These are phyloP conservation scores for Teunomyces lycoperdinae DNA, from an alignment of 805 yeast species.

Conservation along the genomic window DNA sequence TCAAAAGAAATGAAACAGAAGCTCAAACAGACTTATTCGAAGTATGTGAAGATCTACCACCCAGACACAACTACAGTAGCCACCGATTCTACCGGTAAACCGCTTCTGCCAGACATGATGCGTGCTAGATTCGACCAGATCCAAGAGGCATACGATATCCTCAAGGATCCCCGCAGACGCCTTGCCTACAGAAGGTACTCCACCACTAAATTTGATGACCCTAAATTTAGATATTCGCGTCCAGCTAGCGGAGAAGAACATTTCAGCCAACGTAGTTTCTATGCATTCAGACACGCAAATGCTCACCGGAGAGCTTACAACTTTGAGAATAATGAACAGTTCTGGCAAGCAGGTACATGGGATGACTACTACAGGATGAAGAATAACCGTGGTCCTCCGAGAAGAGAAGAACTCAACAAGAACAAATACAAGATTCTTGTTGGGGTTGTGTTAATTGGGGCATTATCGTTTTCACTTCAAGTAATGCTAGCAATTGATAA, in stretches of 20 bases:
- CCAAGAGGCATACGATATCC: constrained; percentile 38
- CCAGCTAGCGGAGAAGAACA: constrained; percentile 4
- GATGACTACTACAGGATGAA: constrained; percentile 54
- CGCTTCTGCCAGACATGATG: constrained; percentile 31
- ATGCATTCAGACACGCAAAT: constrained; percentile 37
- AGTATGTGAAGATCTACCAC: constrained; percentile 69
- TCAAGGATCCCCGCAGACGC: constrained; percentile 50
- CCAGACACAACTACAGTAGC: constrained; percentile 57
- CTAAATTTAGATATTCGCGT: constrained; percentile 7
- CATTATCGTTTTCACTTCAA: constrained; percentile 39
- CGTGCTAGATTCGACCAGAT: constrained; percentile 28
- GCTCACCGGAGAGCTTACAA: constrained; percentile 32
- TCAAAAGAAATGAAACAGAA: constrained; percentile 53
- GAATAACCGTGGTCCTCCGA: constrained; percentile 35
- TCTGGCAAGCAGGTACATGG: constrained; percentile 66
- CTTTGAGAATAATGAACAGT: constrained; percentile 38
- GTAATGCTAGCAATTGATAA: constrained; percentile 38
- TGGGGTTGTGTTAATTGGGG: constrained; percentile 34
- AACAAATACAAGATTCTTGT: constrained; percentile 44
- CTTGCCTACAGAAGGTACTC: constrained; percentile 26
- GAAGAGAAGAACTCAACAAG: constrained; percentile 38
- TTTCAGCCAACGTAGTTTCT: constrained; percentile 17
- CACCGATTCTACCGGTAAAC: constrained; percentile 24
- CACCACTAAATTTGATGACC: constrained; percentile 17
- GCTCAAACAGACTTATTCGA: constrained; percentile 29